phyloP scores from a whole-genome alignment of 139 green algal species.

The Chlorella sorokiniana region DNA sequence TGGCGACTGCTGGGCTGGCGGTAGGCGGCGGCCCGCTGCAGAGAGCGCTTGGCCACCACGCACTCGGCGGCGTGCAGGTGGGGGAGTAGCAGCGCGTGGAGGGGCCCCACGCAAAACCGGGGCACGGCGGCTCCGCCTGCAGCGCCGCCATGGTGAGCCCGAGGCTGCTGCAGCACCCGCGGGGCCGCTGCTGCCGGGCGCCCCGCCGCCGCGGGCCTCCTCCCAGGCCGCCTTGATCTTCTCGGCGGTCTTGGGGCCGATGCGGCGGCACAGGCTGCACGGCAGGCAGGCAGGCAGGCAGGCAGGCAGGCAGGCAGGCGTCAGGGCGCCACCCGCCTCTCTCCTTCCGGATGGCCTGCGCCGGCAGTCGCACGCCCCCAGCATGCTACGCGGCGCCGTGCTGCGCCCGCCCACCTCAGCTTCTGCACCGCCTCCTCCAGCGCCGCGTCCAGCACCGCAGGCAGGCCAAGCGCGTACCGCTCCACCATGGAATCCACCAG shows the following conservation, averaged over 20 bases:
- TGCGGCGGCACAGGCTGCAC: conserved; percentile 28
- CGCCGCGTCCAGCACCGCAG: neutral
- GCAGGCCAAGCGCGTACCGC: neutral
- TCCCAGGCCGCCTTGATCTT: conserved; percentile 60
- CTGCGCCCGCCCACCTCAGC: conserved; percentile 11
- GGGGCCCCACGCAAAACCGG: conserved; percentile 13
- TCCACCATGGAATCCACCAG: neutral
- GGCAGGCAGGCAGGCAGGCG: too few species aligned
- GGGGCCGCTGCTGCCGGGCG: neutral
- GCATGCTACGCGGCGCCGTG: too few species aligned
- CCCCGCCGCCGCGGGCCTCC: neutral
- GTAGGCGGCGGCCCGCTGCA: conserved; percentile 2
- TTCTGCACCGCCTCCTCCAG: neutral
- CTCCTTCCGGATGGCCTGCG: too few species aligned
- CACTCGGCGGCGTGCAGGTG: conserved; percentile 32
- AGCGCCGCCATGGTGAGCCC: conserved; percentile 16
- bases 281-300: neutral
- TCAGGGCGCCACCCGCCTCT: too few species aligned
- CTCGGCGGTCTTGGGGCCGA: conserved; percentile 48
- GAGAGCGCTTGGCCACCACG: conserved; percentile 9
- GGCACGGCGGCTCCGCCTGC: neutral
- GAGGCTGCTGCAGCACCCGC: neutral
- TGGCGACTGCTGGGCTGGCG: neutral
- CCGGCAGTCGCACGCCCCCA: neutral
- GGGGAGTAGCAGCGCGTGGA: conserved; percentile 38